Evolutionary conservation across 768 basidiomycete species (phyloP), one percentile per base, ranked within the genome.

Genomic region (Daedaleopsis sinensis): DNA sequence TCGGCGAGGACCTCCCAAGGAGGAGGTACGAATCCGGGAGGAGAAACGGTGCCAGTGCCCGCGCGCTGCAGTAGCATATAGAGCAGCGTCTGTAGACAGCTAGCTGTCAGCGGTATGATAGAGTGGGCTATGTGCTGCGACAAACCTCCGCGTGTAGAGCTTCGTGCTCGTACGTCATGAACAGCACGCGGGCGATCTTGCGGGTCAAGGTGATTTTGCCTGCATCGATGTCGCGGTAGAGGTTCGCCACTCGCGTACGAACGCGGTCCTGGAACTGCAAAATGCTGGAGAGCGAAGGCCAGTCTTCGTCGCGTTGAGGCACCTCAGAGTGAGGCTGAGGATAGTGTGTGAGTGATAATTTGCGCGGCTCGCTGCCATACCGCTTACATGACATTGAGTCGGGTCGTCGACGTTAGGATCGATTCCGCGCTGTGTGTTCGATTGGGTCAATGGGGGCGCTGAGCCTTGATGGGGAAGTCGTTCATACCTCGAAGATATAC

Each of bases 341-440:
- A 43, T 48, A 46, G 58, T 27, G 8, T 42, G 21, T 39, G 5
- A 52, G 51, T 11, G 19, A 42, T 42, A 3, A 42, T 5, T 38
- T n/a, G 9, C 35, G 18, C 9, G 4, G 21, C 16, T 6, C 15
- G 19, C 4, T n/a, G 46, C 13, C 24, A 12, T 23, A 32, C 38
- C 10, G 73, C 88, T 55, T 73, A 94, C 93, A 70, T 98, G 94
- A 63, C 91, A 92, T 71, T 88, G 77, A 5, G 84, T 86, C 0
- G 94, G 93, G 68, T 97, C 92, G 61, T 97, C 91, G 24, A 98
- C 94, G 67, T 89, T 86, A 0, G 97, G 97, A 66, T 98, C 97
- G 67, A 99, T 96, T 9, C 97, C 97, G 39, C 97, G 86, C 88
- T 96, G 72, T 43, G 60, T 11, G 10, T 27, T 16, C 8, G 46